Evolutionary conservation across 345 rosid species (phyloP), one percentile per base, ranked within the genome.

Genomic region (Heritiera fomes): DNA sequence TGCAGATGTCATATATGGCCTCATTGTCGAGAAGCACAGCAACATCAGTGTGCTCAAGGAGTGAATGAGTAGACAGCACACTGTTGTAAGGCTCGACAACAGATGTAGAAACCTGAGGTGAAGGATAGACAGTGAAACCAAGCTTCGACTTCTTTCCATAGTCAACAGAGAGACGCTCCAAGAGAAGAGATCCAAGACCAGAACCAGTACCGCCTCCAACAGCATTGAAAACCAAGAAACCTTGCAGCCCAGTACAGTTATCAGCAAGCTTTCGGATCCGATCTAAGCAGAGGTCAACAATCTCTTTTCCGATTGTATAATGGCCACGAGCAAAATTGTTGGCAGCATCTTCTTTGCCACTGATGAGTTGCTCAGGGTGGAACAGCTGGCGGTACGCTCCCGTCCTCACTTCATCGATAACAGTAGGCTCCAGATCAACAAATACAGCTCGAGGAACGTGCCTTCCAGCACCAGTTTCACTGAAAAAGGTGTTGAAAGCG

Each of bases 181-280:
- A 78, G 28, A 88, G 86, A 66, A 88, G 89, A 0, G 91, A 88
- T 6, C 90, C 91, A 45, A 88, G 87, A 64, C 90, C 91, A 61
- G 91, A 88, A 15, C 91, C 91, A 20, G 91, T 88, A 41, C 91
- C 91, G 11, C 91, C 89, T 75, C 91, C 89, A 75, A 88, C 91
- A 71, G 91, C 88, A 86, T 87, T 88, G 81, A 88, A 88, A 14
- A 88, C 91, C 17, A 88, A 84, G 84, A 88, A 88, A 7, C 91
- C 91, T 71, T 88, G 91, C 9, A 88, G 88, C 13, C 90, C 91
- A 55, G 91, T 88, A 82, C 91, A 88, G 77, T 88, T 88, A 75
- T 88, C 91, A 28, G 91, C 88, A 28, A 88, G 87, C 81, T 88
- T 88, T 10, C 91, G 77, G 79, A 88, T 88, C 28, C 89, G 86